phyloP scores from a whole-genome alignment of 805 yeast genomes.

The Saccharomycopsis sp. region DNA sequence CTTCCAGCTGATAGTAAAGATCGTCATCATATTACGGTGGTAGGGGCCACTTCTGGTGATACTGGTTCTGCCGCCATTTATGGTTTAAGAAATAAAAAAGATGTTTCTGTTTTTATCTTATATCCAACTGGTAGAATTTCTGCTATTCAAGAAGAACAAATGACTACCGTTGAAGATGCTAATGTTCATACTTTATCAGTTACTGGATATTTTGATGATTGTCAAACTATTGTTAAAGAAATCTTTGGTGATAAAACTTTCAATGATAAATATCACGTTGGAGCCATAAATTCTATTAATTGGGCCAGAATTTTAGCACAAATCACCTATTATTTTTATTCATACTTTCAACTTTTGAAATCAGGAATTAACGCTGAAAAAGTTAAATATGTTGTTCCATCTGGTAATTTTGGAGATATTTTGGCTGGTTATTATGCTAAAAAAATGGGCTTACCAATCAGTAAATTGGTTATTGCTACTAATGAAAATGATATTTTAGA shows the following conservation, averaged over 20 bases:
- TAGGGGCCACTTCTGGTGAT: constrained; percentile 98
- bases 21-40: constrained; percentile 83
- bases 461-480: constrained; percentile 83
- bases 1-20: constrained; percentile 36
- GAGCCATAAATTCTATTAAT: constrained; percentile 96
- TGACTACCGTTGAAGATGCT: constrained; percentile 90
- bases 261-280: constrained; percentile 84
- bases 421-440: constrained; percentile 93
- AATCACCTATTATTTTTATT: constrained; percentile 90
- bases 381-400: constrained; percentile 86
- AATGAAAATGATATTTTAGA: constrained; percentile 92
- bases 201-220: constrained; percentile 94
- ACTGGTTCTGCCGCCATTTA: constrained; percentile 99
- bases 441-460: constrained; percentile 90
- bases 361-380: constrained; percentile 27
- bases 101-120: constrained; percentile 91
- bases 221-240: constrained; percentile 93
- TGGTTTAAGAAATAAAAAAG: constrained; percentile 94
- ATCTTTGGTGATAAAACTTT: constrained; percentile 85
- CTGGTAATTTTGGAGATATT: constrained; percentile 97
- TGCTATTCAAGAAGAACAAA: constrained; percentile 95
- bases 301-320: constrained; percentile 99
- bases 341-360: constrained; percentile 66
- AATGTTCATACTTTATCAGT: constrained; percentile 95
- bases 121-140: constrained; percentile 97